Conservation (phyloP, 78 protist species). For the Dictyostelium capitatum region DNA sequence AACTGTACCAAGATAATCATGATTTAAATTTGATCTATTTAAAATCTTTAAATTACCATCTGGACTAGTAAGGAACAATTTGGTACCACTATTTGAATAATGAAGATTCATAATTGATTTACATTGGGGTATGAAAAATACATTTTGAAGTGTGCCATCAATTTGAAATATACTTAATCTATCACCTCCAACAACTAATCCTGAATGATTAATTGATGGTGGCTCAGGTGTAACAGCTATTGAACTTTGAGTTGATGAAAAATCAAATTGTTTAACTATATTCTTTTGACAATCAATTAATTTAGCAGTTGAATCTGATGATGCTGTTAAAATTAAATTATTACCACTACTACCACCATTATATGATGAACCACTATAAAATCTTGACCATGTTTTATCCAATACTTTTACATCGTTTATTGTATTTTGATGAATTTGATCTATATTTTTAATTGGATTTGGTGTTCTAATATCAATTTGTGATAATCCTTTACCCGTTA, state of each 20-base stretch:
- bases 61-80: constrained; percentile 21
- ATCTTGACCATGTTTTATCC: constrained; percentile 41
- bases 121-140: background rate
- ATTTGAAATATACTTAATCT: constrained; percentile 16
- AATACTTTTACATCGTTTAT: constrained; percentile 52
- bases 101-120: background rate
- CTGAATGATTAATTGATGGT: background rate
- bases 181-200: constrained; percentile 45
- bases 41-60: constrained; percentile 53
- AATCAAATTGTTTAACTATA: constrained; percentile 14
- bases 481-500: constrained; percentile 42
- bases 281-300: constrained; percentile 14
- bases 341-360: background rate
- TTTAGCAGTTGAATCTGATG: constrained; percentile 22
- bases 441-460: background rate
- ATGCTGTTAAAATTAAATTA: constrained; percentile 9
- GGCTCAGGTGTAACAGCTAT: constrained; percentile 31
- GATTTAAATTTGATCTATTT: constrained; percentile 20
- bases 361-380: background rate
- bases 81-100: constrained; percentile 28
- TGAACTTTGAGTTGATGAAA: constrained; percentile 19
- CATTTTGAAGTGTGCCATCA: background rate
- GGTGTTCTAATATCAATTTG: constrained; percentile 44
- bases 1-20: constrained; percentile 45
- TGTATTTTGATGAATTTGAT: constrained; percentile 37